Percentiles rank a stretch among this genome's conserved stretches.
Conservation (phyloP, 2,329 filamentous ascomycete species). For the Colletotrichum kahawae region DNA sequence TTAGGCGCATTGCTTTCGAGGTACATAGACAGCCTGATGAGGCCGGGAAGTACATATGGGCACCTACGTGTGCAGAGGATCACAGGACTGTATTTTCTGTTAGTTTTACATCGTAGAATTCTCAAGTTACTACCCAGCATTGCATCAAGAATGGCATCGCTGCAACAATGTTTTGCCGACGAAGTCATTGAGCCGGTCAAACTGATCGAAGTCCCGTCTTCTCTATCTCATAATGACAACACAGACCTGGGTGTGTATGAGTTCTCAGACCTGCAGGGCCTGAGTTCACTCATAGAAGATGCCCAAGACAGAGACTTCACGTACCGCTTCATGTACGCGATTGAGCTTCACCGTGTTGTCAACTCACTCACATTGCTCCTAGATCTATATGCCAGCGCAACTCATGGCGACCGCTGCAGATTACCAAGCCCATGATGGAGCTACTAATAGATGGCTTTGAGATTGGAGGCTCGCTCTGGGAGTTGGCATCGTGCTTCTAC, state of each 20-base stretch:
- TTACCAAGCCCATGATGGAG: background rate
- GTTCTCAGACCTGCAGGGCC: background rate
- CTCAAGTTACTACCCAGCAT: background rate
- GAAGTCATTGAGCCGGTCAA: background rate
- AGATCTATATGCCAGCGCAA: background rate
- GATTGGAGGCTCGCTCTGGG: background rate
- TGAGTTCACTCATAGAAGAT: background rate
- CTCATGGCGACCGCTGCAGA: background rate
- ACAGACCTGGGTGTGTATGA: background rate
- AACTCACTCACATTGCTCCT: background rate
- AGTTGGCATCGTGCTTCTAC: background rate
- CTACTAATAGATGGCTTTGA: background rate
- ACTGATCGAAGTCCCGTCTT: background rate
- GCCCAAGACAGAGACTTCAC: background rate
- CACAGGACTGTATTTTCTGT: background rate
- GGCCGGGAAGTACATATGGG: background rate
- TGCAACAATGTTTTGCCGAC: background rate
- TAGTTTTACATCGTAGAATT: background rate
- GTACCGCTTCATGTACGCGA: background rate
- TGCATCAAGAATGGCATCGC: background rate
- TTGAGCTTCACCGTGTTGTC: background rate
- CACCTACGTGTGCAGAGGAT: background rate
- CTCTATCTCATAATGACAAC: background rate
- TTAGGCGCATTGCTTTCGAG: background rate
- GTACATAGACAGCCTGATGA: background rate